Base-by-base conservation (phyloP, 2,329 filamentous ascomycete species). In the Pseudonectria buxi region DNA sequence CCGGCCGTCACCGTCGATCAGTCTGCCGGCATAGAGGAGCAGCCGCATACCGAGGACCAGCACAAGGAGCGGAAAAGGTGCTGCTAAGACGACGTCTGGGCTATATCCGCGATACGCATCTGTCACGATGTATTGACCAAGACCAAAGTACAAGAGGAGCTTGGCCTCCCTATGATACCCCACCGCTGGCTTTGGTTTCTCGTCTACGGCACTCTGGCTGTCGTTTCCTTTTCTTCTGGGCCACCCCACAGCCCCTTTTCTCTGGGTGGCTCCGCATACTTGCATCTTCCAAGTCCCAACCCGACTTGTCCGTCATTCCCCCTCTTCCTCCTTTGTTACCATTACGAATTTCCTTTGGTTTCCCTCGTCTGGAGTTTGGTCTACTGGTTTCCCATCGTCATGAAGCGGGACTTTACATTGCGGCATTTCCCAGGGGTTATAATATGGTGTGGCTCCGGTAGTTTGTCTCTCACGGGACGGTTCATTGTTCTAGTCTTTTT, bases 1-100 rank as follows among this genome's bases (percentile, higher is more conserved):
- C 71, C 72, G 2, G 64, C 68, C 10, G 59, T 76, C 4, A 66
- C 68, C 3, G 55, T 74, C 18, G 71, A 69, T 36, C 65, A 64
- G 26, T 22, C 18, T 22, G 59, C 57, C 7, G 59, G 55, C 2
- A 53, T 46, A 4, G 53, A 62, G 16, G 48, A 53, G 14, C 53
- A 56, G 28, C 40, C 47, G 9, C 46, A 50, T 24, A 37, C 47
- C 12, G 46, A 55, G 18, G 37, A 40, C 6, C 33, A 39, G 9
- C 40, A 37, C 25, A 58, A 56, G 29, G 44, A 45, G 14, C 43
- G 46, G 11, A 51, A 50, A 18, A 50, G 43, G 28, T 61, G 59
- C 32, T 62, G 59, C 39, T 62, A 33, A 50, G 30, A 18, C 12
- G 26, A 18, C 26, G 16, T 24, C 26, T 43, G 32, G 11, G 14